phyloP scores from a whole-genome alignment of 2,329 filamentous ascomycete species.

The Dactylellina haptotyla region DNA sequence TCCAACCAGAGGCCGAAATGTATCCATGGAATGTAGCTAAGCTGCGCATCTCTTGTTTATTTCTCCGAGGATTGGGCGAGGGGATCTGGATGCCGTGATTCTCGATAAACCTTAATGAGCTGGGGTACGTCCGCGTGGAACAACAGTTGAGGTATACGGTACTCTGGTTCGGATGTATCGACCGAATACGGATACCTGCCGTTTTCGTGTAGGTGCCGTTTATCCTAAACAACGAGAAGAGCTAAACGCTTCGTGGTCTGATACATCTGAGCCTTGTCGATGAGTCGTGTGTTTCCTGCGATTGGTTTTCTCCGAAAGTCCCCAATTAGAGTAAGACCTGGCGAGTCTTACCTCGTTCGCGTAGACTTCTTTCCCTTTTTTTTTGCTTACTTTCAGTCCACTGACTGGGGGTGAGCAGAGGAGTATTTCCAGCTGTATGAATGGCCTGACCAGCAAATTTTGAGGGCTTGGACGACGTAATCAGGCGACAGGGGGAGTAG shows the following conservation, averaged over 20 bases:
- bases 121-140: too few relatives aligned
- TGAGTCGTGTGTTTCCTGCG: slow-evolving; percentile 16
- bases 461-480: slow-evolving; percentile 38
- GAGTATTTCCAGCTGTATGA: slow-evolving; percentile 19
- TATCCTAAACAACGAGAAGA: neutral
- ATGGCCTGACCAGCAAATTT: slow-evolving; percentile 38
- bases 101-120: slow-evolving; percentile 14
- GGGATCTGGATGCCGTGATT: slow-evolving; percentile 9
- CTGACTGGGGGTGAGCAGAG: slow-evolving; percentile 23
- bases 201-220: slow-evolving; percentile 38
- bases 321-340: slow-evolving; percentile 29
- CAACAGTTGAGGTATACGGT: slow-evolving; percentile 17
- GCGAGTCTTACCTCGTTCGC: slow-evolving; percentile 15
- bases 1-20: slow-evolving; percentile 1
- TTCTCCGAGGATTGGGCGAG: slow-evolving; percentile 34
- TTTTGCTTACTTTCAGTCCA: neutral
- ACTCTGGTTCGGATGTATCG: slow-evolving; percentile 34
- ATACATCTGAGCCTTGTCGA: neutral
- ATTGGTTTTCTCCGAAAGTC: slow-evolving; percentile 22
- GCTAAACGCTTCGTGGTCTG: slow-evolving; percentile 26
- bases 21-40: slow-evolving; percentile 14
- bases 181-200: slow-evolving; percentile 41
- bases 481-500: neutral
- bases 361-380: slow-evolving; percentile 28
- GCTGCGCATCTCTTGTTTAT: slow-evolving; percentile 5